These are phyloP conservation scores for Orobanche coerulescens DNA, from an alignment of 257 asterid species.

Conservation along the genomic window DNA sequence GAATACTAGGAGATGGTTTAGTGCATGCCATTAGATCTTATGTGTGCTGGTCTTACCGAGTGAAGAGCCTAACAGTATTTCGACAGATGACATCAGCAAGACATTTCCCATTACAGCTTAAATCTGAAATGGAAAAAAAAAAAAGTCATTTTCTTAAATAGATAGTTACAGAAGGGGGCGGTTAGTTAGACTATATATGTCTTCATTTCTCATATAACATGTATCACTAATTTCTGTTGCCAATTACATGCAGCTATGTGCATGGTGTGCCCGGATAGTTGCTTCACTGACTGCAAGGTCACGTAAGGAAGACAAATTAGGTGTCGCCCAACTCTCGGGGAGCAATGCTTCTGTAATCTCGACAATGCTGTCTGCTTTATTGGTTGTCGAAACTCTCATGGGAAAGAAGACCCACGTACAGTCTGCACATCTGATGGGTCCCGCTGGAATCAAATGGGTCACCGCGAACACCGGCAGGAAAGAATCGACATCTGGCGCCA, in stretches of 20 bases:
- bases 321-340: constrained; percentile 89
- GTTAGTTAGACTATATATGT: too few species aligned
- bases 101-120: neutral
- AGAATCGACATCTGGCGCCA: constrained; percentile 50
- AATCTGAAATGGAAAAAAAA: neutral
- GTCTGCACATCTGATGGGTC: constrained; percentile 53
- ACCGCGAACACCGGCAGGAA: constrained; percentile 58
- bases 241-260: constrained; percentile 53
- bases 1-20: neutral
- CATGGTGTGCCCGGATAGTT: constrained; percentile 73
- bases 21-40: neutral
- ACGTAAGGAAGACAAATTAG: constrained; percentile 80
- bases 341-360: constrained; percentile 75
- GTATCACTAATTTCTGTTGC: constrained; percentile 22
- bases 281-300: constrained; percentile 78
- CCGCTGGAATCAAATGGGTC: constrained; percentile 90
- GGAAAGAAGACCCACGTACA: constrained; percentile 78
- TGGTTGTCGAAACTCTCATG: constrained; percentile 76
- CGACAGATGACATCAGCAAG: neutral
- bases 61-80: neutral
- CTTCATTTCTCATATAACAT: neutral
- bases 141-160: too few species aligned
- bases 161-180: too few species aligned
- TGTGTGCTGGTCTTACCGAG: neutral
- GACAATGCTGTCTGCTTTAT: constrained; percentile 54